These are phyloP conservation scores for Mortierella alpina DNA, from an alignment of 192 early-diverging fungal genomes.

Conservation along the genomic window DNA sequence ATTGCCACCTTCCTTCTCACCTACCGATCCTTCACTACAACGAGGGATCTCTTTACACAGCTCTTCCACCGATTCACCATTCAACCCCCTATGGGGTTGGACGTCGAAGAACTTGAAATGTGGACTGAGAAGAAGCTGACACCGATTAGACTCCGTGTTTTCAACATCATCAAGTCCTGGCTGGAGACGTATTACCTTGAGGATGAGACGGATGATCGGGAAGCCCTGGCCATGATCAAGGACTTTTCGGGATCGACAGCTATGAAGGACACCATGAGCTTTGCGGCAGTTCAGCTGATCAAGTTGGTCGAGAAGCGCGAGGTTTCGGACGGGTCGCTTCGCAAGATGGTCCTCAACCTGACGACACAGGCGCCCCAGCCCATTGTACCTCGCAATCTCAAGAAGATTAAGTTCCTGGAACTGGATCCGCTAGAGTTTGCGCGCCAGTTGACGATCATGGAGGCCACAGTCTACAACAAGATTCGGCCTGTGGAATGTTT, in stretches of 20 bases:
- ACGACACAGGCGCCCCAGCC: constrained; percentile 76
- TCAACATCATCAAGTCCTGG: constrained; percentile 96
- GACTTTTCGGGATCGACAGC: constrained; percentile 71
- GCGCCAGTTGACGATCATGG: constrained; percentile 95
- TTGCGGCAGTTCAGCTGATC: constrained; percentile 78
- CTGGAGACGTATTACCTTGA: constrained; percentile 92
- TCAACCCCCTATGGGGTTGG: constrained; percentile 75
- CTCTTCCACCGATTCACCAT: constrained; percentile 86
- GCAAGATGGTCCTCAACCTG: constrained; percentile 72
- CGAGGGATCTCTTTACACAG: constrained; percentile 78
- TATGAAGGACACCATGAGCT: constrained; percentile 79
- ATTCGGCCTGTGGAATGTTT: constrained; percentile 82
- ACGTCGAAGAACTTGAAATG: constrained; percentile 71
- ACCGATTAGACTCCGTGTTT: constrained; percentile 91
- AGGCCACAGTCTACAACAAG: constrained; percentile 82
- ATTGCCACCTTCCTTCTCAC: constrained; percentile 94
- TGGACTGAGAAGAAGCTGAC: constrained; percentile 93
- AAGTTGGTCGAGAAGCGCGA: constrained; percentile 82
- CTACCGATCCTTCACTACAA: constrained; percentile 92
- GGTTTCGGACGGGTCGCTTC: constrained; percentile 68
- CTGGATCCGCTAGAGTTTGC: constrained; percentile 93
- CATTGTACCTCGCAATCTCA: constrained; percentile 83
- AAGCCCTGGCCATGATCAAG: constrained; percentile 75
- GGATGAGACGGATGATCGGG: constrained; percentile 69
- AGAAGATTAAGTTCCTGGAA: constrained; percentile 86